Conservation (phyloP, 208 protist species). For the Leishmania braziliensis region DNA sequence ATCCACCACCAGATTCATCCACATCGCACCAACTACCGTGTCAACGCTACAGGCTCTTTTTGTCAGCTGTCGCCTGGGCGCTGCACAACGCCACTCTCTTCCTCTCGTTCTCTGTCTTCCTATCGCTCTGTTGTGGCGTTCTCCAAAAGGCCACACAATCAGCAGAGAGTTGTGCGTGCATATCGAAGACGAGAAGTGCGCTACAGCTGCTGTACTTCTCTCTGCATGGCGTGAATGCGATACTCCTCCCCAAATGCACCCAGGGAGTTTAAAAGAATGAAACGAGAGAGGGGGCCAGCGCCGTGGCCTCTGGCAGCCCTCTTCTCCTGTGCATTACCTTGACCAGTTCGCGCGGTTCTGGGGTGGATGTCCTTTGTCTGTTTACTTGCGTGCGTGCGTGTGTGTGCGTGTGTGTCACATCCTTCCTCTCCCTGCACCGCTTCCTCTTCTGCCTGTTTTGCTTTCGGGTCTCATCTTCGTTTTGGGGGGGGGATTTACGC, state of each 20-base stretch:
- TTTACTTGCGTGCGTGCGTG: not conserved
- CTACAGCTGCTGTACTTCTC: too few relatives aligned
- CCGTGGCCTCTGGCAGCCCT: too few relatives aligned
- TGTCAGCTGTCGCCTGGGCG: not conserved
- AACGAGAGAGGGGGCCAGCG: too few relatives aligned
- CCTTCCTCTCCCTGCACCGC: not conserved
- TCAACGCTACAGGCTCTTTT: not conserved
- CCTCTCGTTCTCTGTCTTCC: not conserved
- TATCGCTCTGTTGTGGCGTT: not conserved
- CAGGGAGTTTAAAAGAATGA: too few relatives aligned
- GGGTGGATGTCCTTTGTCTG: not conserved
- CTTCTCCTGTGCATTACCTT: too few relatives aligned
- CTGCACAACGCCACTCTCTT: not conserved
- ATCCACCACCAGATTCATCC: not conserved
- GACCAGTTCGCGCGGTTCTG: not conserved
- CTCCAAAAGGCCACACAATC: not conserved
- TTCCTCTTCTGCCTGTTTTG: not conserved
- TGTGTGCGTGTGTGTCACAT: conserved; percentile 8
- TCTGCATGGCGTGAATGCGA: too few relatives aligned
- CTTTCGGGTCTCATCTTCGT: not conserved
- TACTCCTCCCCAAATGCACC: too few relatives aligned
- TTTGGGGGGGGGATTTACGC: not conserved
- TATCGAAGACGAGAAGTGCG: too few relatives aligned
- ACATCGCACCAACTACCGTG: not conserved
- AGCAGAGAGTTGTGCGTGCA: too few relatives aligned